Percentiles rank a stretch among this genome's conserved stretches.
These are phyloP conservation scores for Cyanidium caldarium DNA, from an alignment of 23 red algal species.

Conservation along the genomic window DNA sequence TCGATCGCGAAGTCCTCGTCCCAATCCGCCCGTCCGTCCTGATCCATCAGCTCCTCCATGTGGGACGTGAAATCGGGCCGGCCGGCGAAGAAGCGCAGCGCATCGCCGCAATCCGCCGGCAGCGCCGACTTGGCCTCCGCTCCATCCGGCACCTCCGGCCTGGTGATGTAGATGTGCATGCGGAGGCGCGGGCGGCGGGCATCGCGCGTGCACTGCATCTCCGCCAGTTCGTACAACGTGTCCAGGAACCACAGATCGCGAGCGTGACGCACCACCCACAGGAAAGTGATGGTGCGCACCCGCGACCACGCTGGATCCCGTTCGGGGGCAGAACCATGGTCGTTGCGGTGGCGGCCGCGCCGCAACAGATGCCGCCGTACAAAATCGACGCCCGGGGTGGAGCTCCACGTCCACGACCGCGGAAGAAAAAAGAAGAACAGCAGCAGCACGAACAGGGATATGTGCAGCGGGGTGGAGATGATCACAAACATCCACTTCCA, in stretches of 20 bases:
- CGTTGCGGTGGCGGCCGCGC: neutral
- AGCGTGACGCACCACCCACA: neutral
- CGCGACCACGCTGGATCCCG: neutral
- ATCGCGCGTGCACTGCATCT: neutral
- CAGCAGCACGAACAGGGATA: neutral
- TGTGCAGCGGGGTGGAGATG: neutral
- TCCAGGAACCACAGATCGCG: neutral
- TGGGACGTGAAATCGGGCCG: neutral
- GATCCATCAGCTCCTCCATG: neutral
- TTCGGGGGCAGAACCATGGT: too few species aligned
- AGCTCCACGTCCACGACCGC: neutral
- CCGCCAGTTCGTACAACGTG: neutral
- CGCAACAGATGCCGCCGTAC: neutral
- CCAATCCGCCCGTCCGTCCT: neutral
- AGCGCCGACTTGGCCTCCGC: neutral
- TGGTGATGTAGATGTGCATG: neutral
- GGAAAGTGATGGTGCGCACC: neutral
- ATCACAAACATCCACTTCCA: neutral
- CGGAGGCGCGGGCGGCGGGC: neutral
- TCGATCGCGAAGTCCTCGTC: neutral
- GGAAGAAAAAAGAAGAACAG: slow-evolving; percentile 7
- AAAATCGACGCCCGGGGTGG: neutral
- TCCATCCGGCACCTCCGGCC: neutral
- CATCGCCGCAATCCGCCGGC: neutral
- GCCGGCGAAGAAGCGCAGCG: neutral